Base-by-base conservation (phyloP, 495 filamentous ascomycete species). In the Lichina pygmaea region DNA sequence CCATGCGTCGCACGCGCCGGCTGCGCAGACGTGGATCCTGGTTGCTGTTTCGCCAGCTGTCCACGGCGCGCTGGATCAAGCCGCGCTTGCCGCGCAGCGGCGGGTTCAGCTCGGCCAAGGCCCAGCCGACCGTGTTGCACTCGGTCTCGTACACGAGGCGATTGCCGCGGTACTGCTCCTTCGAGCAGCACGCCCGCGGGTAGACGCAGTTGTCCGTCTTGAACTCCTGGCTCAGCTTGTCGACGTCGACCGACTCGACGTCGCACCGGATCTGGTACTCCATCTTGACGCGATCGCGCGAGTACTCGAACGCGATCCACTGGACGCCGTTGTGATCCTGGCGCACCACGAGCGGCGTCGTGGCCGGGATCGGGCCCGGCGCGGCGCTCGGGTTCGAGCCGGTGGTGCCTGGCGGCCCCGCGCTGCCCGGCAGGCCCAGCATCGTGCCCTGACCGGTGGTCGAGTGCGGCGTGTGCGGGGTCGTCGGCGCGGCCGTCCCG, bases 301-400 rank as follows among this genome's bases (percentile, higher is more conserved):
- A 95, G 58, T 97, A 97, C 55, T 97, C 89, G 48, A 97, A 97
- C 3, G 85, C 83, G 51, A 97, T 97, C 89, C 89, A 95, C 56
- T 97, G 89, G 9, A 95, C 89, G 12, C 89, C 89, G 51, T 93
- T 94, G 54, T 81, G 79, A 54, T 95, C 89, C 58, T 95, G 86
- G 49, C 86, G 68, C 36, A 95, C 89, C 7, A 97, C 86, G 6
- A 93, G 64, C 0, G 89, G 89, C 0, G 89, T 95, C 10, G 89
- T 97, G 0, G 89, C 89, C n/a, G 89, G 89, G 56, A 97, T 97
- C 0, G 89, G 89, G 9, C 89, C 89, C n/a, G 89, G 89, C 17
- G 89, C 89, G 12, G 89, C 85, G 53, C 81, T 93, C 10, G 79
- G 73, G 48, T 89, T 92, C 41, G 41, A 34, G 10, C 45, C 45